Percentiles rank a stretch among this genome's conserved stretches.
phyloP scores from a whole-genome alignment of 345 rosid species.

The Eucalyptus leucophloia region DNA sequence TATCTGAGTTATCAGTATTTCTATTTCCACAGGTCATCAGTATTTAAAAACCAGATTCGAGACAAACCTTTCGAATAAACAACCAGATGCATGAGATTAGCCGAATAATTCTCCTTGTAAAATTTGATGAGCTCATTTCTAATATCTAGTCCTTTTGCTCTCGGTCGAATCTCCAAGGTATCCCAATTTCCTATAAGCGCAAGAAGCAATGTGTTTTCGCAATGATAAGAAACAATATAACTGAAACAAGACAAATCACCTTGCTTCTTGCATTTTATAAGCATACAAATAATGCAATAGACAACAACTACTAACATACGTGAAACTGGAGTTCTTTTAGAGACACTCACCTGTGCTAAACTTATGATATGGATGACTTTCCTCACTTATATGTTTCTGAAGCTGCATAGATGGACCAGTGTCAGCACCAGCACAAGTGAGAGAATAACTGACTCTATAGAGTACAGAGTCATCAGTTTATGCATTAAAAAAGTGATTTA shows the following conservation, averaged over 20 bases:
- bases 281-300: not conserved
- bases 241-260: not conserved
- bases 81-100: slow-evolving; percentile 85
- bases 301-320: not conserved
- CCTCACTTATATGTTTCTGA: slow-evolving; percentile 59
- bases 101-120: slow-evolving; percentile 76
- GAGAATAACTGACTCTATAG: not conserved
- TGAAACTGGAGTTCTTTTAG: not conserved
- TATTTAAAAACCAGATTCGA: not conserved
- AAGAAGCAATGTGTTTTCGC: not conserved
- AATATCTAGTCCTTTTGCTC: slow-evolving; percentile 67
- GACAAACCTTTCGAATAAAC: slow-evolving; percentile 70
- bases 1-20: not conserved
- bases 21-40: not conserved
- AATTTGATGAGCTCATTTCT: slow-evolving; percentile 76
- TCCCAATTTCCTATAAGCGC: slow-evolving; percentile 62
- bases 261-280: not conserved
- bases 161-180: slow-evolving; percentile 69
- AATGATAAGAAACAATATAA: not conserved
- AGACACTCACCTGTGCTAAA: slow-evolving; percentile 66
- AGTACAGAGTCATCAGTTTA: not conserved
- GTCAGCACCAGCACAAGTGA: not conserved
- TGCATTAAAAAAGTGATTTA: not conserved
- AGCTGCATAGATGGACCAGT: slow-evolving; percentile 30
- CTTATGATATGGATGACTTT: slow-evolving; percentile 83